Conservation (phyloP, 768 basidiomycete species). For the Tubosaeta sp. region DNA sequence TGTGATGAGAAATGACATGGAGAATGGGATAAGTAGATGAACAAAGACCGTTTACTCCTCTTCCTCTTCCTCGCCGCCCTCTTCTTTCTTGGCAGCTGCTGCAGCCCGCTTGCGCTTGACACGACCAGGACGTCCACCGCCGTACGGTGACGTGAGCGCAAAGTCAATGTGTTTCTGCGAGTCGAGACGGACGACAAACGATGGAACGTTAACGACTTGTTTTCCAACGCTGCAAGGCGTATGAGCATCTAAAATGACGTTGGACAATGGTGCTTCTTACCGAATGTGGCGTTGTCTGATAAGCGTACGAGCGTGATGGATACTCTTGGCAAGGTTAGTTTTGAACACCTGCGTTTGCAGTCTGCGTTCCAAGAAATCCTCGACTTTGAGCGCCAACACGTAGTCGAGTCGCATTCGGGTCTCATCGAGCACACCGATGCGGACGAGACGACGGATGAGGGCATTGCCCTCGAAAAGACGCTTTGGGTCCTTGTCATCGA, state of each 20-base stretch:
- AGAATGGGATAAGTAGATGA: constrained; percentile 21
- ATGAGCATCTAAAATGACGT: background rate
- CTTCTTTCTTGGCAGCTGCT: constrained; percentile 88
- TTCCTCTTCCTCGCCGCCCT: constrained; percentile 86
- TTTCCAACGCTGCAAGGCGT: constrained; percentile 76
- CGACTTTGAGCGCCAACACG: constrained; percentile 98
- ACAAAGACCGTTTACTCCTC: constrained; percentile 59
- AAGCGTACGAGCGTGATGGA: constrained; percentile 97
- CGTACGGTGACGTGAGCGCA: constrained; percentile 92
- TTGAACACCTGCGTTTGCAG: constrained; percentile 99
- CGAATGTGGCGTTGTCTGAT: constrained; percentile 99
- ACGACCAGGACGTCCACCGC: constrained; percentile 91
- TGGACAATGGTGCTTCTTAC: constrained; percentile 40
- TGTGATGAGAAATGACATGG: constrained; percentile 20
- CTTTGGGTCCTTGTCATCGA: constrained; percentile 99
- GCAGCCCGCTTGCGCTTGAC: constrained; percentile 98
- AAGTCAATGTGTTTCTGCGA: constrained; percentile 99
- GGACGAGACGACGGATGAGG: constrained; percentile 92
- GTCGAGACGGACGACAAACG: constrained; percentile 98
- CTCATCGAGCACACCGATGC: constrained; percentile 99
- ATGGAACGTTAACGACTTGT: constrained; percentile 98
- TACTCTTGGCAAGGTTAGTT: constrained; percentile 93
- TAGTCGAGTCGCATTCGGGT: constrained; percentile 99
- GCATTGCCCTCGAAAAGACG: constrained; percentile 99
- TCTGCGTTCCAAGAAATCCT: constrained; percentile 99